These are phyloP conservation scores for Cutaneotrichosporon sp. DNA, from an alignment of 1,284 basidiomycete species.

Conservation along the genomic window DNA sequence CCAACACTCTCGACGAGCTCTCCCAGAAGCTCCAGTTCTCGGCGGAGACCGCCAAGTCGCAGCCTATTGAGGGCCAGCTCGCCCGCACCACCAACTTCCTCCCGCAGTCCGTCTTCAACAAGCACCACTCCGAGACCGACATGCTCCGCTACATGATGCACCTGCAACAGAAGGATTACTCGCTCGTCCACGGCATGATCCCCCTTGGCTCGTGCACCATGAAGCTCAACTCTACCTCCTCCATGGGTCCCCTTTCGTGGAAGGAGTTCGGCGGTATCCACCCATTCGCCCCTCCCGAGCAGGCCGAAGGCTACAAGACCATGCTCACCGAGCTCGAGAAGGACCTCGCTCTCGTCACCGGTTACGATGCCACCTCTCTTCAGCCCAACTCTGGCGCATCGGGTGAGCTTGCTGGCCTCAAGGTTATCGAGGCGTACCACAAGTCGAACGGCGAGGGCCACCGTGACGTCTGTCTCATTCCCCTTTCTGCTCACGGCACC, in stretches of 20 bases:
- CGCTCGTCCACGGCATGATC: constrained; percentile 94
- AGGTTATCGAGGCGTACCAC: constrained; percentile 90
- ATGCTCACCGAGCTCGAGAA: constrained; percentile 86
- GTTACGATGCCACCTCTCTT: constrained; percentile 87
- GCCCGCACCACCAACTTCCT: constrained; percentile 71
- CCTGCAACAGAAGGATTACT: constrained; percentile 89
- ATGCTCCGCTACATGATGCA: constrained; percentile 95
- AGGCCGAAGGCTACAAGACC: constrained; percentile 79
- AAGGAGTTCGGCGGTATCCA: constrained; percentile 85
- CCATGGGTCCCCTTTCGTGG: constrained; percentile 94
- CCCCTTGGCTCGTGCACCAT: constrained; percentile 94
- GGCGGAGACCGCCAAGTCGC: constrained; percentile 30
- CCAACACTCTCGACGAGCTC: constrained; percentile 44
- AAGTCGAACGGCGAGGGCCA: constrained; percentile 78
- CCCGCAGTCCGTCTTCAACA: constrained; percentile 85
- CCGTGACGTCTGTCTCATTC: constrained; percentile 89
- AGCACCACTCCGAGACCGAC: constrained; percentile 94
- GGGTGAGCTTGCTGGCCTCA: constrained; percentile 91
- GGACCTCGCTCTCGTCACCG: constrained; percentile 90
- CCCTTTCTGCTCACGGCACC: constrained; percentile 91
- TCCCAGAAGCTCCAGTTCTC: constrained; percentile 38
- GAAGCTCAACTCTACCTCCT: constrained; percentile 95
- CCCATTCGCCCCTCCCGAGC: constrained; percentile 86
- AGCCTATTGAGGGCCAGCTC: constrained; percentile 54
- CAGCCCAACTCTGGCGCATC: constrained; percentile 97